Base-by-base conservation (phyloP, 2,329 filamentous ascomycete genomes). In the Boeremia lycopersici region DNA sequence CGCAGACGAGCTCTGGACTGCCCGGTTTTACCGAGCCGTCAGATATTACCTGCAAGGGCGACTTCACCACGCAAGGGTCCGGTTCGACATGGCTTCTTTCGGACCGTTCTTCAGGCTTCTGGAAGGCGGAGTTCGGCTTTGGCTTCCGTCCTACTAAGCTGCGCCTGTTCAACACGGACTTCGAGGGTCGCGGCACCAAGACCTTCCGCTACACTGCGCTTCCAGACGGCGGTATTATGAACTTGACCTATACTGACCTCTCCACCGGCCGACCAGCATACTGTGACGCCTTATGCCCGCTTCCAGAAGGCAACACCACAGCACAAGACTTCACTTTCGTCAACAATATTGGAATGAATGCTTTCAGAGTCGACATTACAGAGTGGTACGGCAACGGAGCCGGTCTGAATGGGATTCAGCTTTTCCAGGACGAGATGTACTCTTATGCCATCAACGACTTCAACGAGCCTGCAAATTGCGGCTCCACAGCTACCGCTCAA, bases 321-420 rank as follows among this genome's bases (percentile, higher is more conserved):
- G 96, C 85, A 64, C 93, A 97, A 74, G 95, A 99, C 68, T 99
- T 98, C 71, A 84, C 86, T 62, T 96, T 99, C 65, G 90, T 96
- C 63, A 96, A 98, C 74, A 76, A 95, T 70, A 87, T 99, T 59
- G 91, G 91, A 48, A 97, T 98, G 92, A 88, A 89, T 69, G 84
- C 82, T 30, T 95, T 99, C 74, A 86, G 88, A 57, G 83, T 99
- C 48, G 90, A 96, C 67, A 88, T 99, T 55, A 89, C 88, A 2
- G 89, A 85, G 13, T 98, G 89, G 84, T 97, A 96, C 74, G 95
- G 95, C 31, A 77, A 77, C 48, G 95, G 93, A 48, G 96, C 86
- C 65, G 95, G 95, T 33, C 78, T 99, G 49, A 84, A 90, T 67
- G 92, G 93, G 4, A 88, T 99, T 47, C 87, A 97, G 75, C 78